Evolutionary conservation across 2,329 filamentous ascomycete genomes (phyloP), one percentile per base, ranked within the genome.

Genomic region (Apiospora kogelbergensis): DNA sequence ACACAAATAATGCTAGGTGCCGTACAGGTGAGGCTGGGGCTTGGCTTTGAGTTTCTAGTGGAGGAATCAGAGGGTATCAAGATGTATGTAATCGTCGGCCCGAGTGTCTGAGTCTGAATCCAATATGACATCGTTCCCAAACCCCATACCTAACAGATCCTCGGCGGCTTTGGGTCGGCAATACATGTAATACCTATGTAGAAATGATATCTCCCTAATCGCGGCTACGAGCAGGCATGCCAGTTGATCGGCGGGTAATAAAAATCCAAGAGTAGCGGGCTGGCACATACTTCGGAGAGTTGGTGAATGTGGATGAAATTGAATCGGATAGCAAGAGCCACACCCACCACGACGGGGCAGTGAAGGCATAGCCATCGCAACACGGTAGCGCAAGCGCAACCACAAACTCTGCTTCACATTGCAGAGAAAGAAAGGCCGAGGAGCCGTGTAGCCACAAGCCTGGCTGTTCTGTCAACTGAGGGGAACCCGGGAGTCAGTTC

Each of bases 41-140:
- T 60, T 60, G 53, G 53, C 53, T 60, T 37, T 60, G 53, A 60
- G 30, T 60, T 60, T 60, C 53, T 22, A 37, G 53, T 60, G 53
- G 53, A 60, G 30, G 53, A 20, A 6, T 7, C 10, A 60, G 30
- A 37, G 30, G 53, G 53, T 9, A 37, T 11, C 17, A 3, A 60
- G 15, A 60, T 42, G 53, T 30, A 60, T 33, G 53, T n/a, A 37
- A 37, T 37, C 26, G 53, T 60, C 53, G 53, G 53, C 17, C 53
- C 53, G 53, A 57, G 53, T 33, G 53, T 60, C 10, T 60, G 53
- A 60, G 53, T 60, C 10, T 60, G 53, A 60, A 37, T 37, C 22
- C 30, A 37, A 37, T 37, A 60, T 60, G 53, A 37, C 30, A 60
- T 60, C 53, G 30, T 37, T 37, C 37, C 30, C n/a, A 60, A 37